These are phyloP conservation scores for Lentinula guzmanii DNA, from an alignment of 768 basidiomycete genomes.

Conservation along the genomic window DNA sequence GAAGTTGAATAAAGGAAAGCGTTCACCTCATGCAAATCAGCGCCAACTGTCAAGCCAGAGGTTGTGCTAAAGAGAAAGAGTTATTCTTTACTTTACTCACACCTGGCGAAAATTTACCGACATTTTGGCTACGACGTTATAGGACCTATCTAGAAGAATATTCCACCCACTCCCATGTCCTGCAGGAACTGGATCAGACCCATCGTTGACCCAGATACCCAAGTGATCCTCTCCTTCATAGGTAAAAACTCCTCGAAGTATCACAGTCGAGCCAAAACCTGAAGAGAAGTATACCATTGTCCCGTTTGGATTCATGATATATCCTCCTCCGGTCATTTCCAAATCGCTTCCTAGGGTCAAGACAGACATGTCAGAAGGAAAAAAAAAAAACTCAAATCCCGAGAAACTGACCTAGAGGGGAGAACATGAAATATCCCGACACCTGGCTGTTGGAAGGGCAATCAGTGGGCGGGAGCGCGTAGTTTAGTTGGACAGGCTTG, in stretches of 20 bases:
- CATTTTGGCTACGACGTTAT: neutral
- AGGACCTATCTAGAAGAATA: neutral
- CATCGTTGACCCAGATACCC: neutral
- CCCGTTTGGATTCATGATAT: slow-evolving; percentile 1
- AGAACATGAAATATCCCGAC: neutral
- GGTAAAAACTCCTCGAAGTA: neutral
- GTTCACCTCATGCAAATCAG: slow-evolving; percentile 1
- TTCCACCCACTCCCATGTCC: neutral
- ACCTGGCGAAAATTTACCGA: neutral
- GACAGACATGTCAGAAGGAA: neutral
- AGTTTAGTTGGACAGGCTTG: neutral
- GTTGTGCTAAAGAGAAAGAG: neutral
- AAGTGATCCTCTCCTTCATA: neutral
- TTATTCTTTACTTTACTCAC: too few species aligned
- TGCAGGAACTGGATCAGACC: neutral
- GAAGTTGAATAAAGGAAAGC: neutral
- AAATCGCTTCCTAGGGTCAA: neutral
- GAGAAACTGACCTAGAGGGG: neutral
- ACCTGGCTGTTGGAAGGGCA: slow-evolving; percentile 1
- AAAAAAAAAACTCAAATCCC: neutral
- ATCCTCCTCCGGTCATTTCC: neutral
- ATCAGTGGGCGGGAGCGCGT: neutral
- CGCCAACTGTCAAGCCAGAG: neutral
- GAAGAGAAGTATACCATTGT: neutral
- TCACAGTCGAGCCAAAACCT: neutral